Evolutionary conservation across 2,329 filamentous ascomycete species (phyloP).

Genomic region (Pezicula radicicola): DNA sequence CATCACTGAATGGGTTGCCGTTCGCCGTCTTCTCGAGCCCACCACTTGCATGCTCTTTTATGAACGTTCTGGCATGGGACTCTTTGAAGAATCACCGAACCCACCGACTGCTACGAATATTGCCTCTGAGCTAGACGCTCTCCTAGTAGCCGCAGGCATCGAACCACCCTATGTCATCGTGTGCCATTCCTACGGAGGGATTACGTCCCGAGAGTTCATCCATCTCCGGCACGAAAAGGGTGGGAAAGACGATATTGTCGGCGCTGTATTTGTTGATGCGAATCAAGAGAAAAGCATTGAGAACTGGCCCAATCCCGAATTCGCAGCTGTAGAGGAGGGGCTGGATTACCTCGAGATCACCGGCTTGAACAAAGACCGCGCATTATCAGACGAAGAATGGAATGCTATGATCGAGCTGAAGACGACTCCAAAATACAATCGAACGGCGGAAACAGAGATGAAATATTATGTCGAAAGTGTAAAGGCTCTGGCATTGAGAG

Average conservation of each 20-base stretch:
- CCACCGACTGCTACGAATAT: slow-evolving; percentile 5
- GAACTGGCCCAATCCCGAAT: slow-evolving; percentile 1
- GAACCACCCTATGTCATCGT: slow-evolving; percentile 13
- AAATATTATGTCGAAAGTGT: neutral
- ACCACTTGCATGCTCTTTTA: slow-evolving; percentile 20
- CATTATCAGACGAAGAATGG: slow-evolving; percentile 7
- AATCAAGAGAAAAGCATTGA: slow-evolving; percentile 8
- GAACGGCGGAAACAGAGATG: slow-evolving; percentile 4
- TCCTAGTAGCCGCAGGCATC: slow-evolving; percentile 7
- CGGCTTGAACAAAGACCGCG: slow-evolving; percentile 1
- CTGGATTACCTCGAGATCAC: slow-evolving; percentile 2
- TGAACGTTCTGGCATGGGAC: slow-evolving; percentile 21
- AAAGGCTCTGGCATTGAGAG: slow-evolving; percentile 6
- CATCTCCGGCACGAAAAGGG: slow-evolving; percentile 1
- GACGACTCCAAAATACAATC: neutral
- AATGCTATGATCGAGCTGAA: neutral
- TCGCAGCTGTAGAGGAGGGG: slow-evolving; percentile 1
- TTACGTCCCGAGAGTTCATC: slow-evolving; percentile 12
- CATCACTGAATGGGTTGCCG: slow-evolving; percentile 19
- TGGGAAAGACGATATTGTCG: slow-evolving; percentile 8
- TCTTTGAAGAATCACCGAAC: slow-evolving; percentile 11
- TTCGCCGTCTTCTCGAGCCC: slow-evolving; percentile 15
- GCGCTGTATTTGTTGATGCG: slow-evolving; percentile 15
- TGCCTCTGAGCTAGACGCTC: slow-evolving; percentile 8
- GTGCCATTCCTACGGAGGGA: slow-evolving; percentile 12